Evolutionary conservation across 2,329 filamentous ascomycete species (phyloP).

Genomic region (Aspergillaceae sp.): DNA sequence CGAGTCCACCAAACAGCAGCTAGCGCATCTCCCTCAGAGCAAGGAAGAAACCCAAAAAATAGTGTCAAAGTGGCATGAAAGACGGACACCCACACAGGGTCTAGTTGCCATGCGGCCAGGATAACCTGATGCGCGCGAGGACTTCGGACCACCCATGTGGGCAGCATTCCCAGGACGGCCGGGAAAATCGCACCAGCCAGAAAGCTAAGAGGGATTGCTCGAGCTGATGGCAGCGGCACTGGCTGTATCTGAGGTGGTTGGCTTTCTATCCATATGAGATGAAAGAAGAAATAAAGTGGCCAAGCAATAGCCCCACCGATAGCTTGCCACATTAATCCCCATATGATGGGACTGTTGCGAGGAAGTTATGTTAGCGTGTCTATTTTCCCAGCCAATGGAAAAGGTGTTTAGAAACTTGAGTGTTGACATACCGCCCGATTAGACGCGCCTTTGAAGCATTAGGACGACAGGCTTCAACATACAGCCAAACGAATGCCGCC

Average conservation of each 20-base stretch:
- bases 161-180: not conserved
- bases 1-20: not conserved
- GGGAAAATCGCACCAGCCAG: not conserved
- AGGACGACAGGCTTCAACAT: not conserved
- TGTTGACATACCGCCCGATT: not conserved
- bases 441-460: not conserved
- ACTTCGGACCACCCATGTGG: not conserved
- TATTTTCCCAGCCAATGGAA: too few relatives aligned
- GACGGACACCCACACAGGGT: not conserved
- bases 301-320: not conserved
- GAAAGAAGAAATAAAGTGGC: not conserved
- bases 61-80: not conserved
- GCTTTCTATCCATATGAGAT: not conserved
- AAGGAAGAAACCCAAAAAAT: not conserved
- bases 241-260: too few relatives aligned
- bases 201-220: not conserved
- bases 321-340: not conserved
- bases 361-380: too few relatives aligned
- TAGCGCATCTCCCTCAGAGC: not conserved
- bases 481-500: not conserved
- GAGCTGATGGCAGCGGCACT: too few relatives aligned
- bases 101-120: not conserved
- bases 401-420: not conserved
- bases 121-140: not conserved
- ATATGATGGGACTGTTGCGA: not conserved